These are phyloP conservation scores for Neurospora cerealis DNA, from an alignment of 495 filamentous ascomycete genomes.

Conservation along the genomic window DNA sequence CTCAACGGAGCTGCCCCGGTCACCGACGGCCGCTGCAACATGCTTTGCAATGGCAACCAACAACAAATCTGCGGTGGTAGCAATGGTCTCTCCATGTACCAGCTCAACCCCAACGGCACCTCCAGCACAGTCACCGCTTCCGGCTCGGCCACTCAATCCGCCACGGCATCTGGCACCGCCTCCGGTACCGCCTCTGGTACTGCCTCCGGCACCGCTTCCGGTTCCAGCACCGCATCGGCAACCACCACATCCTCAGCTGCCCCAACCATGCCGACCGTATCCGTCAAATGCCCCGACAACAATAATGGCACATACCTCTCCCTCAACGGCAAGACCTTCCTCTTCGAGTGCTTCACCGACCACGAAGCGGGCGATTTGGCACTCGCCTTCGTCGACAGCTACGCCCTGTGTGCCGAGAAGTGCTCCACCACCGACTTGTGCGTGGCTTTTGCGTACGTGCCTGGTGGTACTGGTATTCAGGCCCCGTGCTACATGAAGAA, in stretches of 20 bases:
- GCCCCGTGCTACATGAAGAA: constrained; percentile 10
- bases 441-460: constrained; percentile 5
- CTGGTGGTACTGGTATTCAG: neutral
- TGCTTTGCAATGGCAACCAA: constrained; percentile 19
- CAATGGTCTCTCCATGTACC: constrained; percentile 25
- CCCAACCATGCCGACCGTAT: neutral
- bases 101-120: constrained; percentile 1
- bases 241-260: neutral
- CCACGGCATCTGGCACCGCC: neutral
- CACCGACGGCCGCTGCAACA: constrained; percentile 22
- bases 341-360: constrained; percentile 9
- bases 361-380: constrained; percentile 2
- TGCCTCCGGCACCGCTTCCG: neutral
- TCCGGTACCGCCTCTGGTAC: neutral
- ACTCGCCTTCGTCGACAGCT: constrained; percentile 1
- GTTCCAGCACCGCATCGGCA: neutral
- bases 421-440: constrained; percentile 3
- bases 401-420: constrained; percentile 2
- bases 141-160: constrained; percentile 6
- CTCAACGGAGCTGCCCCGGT: constrained; percentile 11
- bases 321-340: constrained; percentile 4
- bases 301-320: constrained; percentile 1
- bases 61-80: constrained; percentile 15
- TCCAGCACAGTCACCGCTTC: constrained; percentile 4
- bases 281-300: constrained; percentile 3